Percentiles rank a stretch among this genome's conserved stretches.
Evolutionary conservation across 345 rosid species (phyloP).

Genomic region (Brassica rapa): DNA sequence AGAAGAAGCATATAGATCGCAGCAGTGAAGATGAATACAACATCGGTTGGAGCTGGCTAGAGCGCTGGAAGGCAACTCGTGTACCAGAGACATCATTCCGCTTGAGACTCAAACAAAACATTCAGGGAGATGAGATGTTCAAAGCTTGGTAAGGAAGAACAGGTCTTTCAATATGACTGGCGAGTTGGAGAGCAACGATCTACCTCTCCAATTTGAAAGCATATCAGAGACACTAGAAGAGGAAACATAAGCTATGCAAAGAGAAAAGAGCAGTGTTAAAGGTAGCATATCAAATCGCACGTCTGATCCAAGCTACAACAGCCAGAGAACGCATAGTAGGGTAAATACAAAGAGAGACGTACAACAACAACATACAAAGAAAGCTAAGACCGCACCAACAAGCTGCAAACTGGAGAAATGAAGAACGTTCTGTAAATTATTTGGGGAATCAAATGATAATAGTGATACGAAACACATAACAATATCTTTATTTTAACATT

Average conservation of each 20-base stretch:
- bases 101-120: constrained; percentile 37
- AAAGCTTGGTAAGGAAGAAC: constrained; percentile 34
- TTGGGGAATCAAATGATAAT: not conserved
- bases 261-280: constrained; percentile 40
- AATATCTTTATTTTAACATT: not conserved
- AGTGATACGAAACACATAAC: constrained; percentile 24
- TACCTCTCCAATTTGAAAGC: constrained; percentile 55
- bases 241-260: constrained; percentile 31
- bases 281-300: constrained; percentile 47
- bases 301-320: constrained; percentile 58
- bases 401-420: constrained; percentile 36
- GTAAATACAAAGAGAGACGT: constrained; percentile 46
- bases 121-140: constrained; percentile 36
- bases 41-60: constrained; percentile 83
- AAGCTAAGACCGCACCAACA: constrained; percentile 37
- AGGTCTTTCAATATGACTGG: constrained; percentile 45
- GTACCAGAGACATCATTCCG: constrained; percentile 55
- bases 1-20: constrained; percentile 52
- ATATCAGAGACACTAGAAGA: constrained; percentile 34
- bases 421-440: constrained; percentile 24
- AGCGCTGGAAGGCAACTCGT: constrained; percentile 90
- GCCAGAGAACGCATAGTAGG: constrained; percentile 46
- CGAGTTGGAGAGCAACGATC: constrained; percentile 79
- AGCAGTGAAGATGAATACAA: constrained; percentile 47
- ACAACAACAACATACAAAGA: constrained; percentile 40